Evolutionary conservation across 2,329 filamentous ascomycete genomes (phyloP), one percentile per base, ranked within the genome.

Genomic region (Trichoderma lentiforme): DNA sequence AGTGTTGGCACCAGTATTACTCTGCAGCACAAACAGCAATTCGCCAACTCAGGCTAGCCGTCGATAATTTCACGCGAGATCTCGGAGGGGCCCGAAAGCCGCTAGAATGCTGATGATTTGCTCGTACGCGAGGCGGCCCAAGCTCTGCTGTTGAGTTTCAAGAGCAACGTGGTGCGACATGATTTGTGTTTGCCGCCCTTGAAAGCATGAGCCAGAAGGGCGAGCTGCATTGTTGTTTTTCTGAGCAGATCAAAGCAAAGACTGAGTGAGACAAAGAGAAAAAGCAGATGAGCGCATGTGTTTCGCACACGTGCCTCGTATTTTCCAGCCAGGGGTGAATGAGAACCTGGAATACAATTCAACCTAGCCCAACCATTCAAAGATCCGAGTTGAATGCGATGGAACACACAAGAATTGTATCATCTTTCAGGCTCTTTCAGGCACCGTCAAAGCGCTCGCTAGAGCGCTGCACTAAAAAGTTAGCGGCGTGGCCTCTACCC

Each of bases 121-220:
- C 18, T 51, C 60, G 4, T 28, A 69, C 39, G 36, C 26, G 39
- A 69, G 12, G 15, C 34, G 57, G 57, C 26, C 56, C 57, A 34
- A 24, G 57, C 66, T 36, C 15, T 47, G 66, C 18, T 32, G 53
- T 9, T 61, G 57, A 36, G 66, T 70, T 70, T 70, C 66, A 70
- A 39, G 39, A 36, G 57, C 28, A 43, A 34, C 18, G 66, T 70
- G 39, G 66, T 62, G 66, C 66, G 66, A 70, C 57, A 36, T 15
- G n/a, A 32, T 21, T 21, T 36, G 56, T 39, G 62, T 11, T 21
- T 30, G 66, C 56, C n/a, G 56, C 36, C 26, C 28, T 61, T 36
- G 65, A 32, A n/a, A 60, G 14, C n/a, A 30, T 51, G 24, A 30
- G 14, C 7, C 9, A 6, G n/a, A 58, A n/a, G 30, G 15, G 24